phyloP scores from a whole-genome alignment of 1,284 basidiomycete genomes.

The Tylopilus sp. region DNA sequence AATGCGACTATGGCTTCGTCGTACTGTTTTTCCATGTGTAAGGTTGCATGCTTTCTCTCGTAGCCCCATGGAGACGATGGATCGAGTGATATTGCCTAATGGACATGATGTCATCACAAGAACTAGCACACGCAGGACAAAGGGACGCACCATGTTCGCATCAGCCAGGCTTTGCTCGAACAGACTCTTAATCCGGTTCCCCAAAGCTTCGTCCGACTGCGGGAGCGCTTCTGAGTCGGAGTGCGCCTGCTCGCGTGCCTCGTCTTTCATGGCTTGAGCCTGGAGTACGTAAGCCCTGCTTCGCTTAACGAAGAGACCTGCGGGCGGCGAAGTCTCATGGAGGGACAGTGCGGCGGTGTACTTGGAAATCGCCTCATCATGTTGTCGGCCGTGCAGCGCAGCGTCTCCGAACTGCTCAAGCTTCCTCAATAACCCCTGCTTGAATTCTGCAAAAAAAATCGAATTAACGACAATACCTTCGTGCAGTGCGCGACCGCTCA shows the following conservation, averaged over 20 bases:
- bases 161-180: neutral
- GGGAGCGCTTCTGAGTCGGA: neutral
- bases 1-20: too few relatives aligned
- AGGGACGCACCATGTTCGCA: neutral
- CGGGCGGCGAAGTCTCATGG: neutral
- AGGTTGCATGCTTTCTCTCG: too few relatives aligned
- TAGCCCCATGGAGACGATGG: too few relatives aligned
- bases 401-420: neutral
- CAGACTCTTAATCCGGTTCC: neutral
- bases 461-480: neutral
- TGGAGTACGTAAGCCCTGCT: neutral
- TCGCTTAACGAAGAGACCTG: neutral
- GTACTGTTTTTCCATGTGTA: too few relatives aligned
- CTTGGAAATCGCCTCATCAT: neutral
- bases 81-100: too few relatives aligned
- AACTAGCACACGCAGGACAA: neutral
- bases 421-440: neutral
- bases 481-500: neutral
- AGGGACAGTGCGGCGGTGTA: neutral
- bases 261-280: neutral
- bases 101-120: neutral
- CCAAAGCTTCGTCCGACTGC: neutral
- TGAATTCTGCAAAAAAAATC: neutral
- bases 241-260: neutral
- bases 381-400: neutral